phyloP scores from a whole-genome alignment of 2,329 filamentous ascomycete genomes.

The Ceratocystis colombiana region DNA sequence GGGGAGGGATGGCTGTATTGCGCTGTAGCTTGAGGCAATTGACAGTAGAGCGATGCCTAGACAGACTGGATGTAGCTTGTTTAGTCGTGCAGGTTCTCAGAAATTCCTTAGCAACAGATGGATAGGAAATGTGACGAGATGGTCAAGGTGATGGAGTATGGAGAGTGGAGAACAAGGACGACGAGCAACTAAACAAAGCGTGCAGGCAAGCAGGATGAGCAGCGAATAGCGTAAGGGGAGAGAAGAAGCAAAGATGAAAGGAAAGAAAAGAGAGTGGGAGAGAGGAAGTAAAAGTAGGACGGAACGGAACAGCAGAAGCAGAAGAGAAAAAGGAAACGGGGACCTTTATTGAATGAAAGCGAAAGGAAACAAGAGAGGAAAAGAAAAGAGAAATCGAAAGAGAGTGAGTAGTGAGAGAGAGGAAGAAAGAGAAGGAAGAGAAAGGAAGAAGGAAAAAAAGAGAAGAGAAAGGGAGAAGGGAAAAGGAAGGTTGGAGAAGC shows the following conservation, averaged over 20 bases:
- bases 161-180: slow-evolving; percentile 17
- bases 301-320: slow-evolving; percentile 13
- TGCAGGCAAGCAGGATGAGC: slow-evolving; percentile 27
- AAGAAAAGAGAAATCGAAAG: slow-evolving; percentile 29
- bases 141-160: slow-evolving; percentile 27
- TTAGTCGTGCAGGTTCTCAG: neutral
- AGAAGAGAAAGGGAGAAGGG: slow-evolving; percentile 23
- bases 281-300: slow-evolving; percentile 29
- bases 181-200: slow-evolving; percentile 27
- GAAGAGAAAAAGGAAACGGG: slow-evolving; percentile 24
- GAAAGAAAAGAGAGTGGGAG: slow-evolving; percentile 26
- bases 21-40: slow-evolving; percentile 1
- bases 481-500: slow-evolving; percentile 28
- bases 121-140: slow-evolving; percentile 31
- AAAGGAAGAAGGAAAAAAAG: slow-evolving; percentile 28
- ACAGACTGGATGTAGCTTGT: neutral
- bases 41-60: slow-evolving; percentile 1
- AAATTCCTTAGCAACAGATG: slow-evolving; percentile 31
- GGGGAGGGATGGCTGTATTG: neutral
- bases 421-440: slow-evolving; percentile 17
- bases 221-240: slow-evolving; percentile 28
- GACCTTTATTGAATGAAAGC: slow-evolving; percentile 10
- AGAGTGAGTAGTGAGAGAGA: slow-evolving; percentile 17
- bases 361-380: slow-evolving; percentile 26
- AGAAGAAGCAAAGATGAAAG: slow-evolving; percentile 26